Evolutionary conservation across 306 rosid species (phyloP).

Genomic region (Bauhinia variegata): DNA sequence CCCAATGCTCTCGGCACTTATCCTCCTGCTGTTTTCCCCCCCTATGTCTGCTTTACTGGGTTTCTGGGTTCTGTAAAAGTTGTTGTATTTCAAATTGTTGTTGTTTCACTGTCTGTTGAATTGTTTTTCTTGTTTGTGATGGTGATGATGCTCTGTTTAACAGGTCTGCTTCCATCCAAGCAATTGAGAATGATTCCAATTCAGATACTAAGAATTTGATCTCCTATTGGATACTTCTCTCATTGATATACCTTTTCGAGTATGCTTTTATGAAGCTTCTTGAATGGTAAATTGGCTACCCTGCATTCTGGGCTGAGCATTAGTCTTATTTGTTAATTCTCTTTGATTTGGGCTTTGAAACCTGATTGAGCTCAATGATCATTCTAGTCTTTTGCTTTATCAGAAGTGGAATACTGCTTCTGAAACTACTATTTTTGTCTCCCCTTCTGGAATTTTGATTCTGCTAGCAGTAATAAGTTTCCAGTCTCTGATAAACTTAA

Average conservation of each 20-base stretch:
- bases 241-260: conserved; percentile 54
- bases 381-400: background rate
- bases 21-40: background rate
- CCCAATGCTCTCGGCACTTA: background rate
- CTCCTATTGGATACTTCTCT: conserved; percentile 65
- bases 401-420: background rate
- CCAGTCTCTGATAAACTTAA: background rate
- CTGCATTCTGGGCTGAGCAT: background rate
- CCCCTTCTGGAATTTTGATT: conserved; percentile 12
- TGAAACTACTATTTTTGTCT: background rate
- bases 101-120: too few relatives aligned
- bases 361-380: background rate
- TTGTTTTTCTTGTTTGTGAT: conserved; percentile 13
- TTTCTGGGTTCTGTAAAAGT: background rate
- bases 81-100: background rate
- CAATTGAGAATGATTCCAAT: conserved; percentile 52
- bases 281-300: conserved; percentile 45
- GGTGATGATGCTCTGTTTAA: conserved; percentile 17
- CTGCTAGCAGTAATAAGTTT: conserved; percentile 2
- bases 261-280: conserved; percentile 43
- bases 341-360: conserved; percentile 6
- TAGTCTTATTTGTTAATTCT: background rate
- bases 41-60: background rate
- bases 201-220: conserved; percentile 50
- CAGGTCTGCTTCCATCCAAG: conserved; percentile 63